A percentile compares a stretch with the other conserved stretches of the same genome.
Evolutionary conservation across 2,329 filamentous ascomycete genomes (phyloP).

Genomic region (Helotiales sp.): DNA sequence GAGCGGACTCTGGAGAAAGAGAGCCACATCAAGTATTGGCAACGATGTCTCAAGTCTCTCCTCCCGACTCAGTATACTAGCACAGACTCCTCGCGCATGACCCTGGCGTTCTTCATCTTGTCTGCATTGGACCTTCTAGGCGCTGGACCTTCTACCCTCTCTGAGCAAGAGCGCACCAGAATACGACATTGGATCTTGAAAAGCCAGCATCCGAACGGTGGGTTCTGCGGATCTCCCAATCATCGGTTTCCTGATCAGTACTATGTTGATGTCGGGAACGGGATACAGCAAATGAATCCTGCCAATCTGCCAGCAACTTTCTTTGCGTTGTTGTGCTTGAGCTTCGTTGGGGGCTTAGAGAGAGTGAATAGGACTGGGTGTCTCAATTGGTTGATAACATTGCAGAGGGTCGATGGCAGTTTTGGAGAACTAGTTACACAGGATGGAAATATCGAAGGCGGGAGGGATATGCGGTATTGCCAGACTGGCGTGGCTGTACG

Average conservation of each 20-base stretch:
- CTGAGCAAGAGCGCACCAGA: constrained; percentile 53
- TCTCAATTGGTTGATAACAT: constrained; percentile 71
- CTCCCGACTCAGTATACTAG: constrained; percentile 84
- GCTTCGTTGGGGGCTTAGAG: constrained; percentile 62
- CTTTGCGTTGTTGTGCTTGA: constrained; percentile 80
- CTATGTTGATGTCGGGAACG: constrained; percentile 45
- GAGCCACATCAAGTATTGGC: constrained; percentile 88
- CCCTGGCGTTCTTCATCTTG: constrained; percentile 86
- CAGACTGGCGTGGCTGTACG: constrained; percentile 82
- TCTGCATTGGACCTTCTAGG: constrained; percentile 83
- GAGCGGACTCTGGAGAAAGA: constrained; percentile 58
- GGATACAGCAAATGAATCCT: constrained; percentile 68
- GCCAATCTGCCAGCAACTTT: constrained; percentile 87
- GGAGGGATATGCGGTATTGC: constrained; percentile 84
- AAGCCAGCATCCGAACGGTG: constrained; percentile 84
- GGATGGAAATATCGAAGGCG: constrained; percentile 69
- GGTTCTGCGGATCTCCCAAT: constrained; percentile 85
- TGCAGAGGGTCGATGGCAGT: constrained; percentile 86
- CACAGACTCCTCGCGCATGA: constrained; percentile 90
- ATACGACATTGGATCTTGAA: constrained; percentile 80
- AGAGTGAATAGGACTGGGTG: constrained; percentile 71
- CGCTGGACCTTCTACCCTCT: constrained; percentile 58
- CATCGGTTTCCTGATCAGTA: constrained; percentile 51
- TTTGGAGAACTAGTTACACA: constrained; percentile 81
- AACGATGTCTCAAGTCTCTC: constrained; percentile 80